Base-by-base conservation (phyloP, 2,329 filamentous ascomycete genomes). In the Colletotrichum echinochloae region DNA sequence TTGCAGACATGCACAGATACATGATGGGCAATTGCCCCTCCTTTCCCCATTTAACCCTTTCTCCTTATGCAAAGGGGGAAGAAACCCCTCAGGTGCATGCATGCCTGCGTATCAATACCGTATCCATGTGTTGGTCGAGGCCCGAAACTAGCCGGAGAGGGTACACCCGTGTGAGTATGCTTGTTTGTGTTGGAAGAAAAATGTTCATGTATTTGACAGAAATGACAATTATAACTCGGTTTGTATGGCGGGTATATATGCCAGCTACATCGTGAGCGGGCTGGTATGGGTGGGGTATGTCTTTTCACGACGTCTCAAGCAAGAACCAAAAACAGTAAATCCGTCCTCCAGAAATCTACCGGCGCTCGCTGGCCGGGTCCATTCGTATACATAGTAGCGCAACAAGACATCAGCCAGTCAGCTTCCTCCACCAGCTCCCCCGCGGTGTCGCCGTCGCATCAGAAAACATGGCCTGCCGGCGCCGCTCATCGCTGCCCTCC, bases 361-460 rank as follows among this genome's bases (percentile, higher is more conserved):
- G 65, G 66, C 56, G 63, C 67, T 64, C 60, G 56, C 54, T 56
- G 60, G 65, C 39, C 26, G 49, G 49, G 39, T 68, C 39, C 63
- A 68, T 64, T 63, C 65, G 71, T 66, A 71, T 63, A 68, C 23
- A 23, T 56, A 55, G 41, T 70, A 23, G 51, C 52, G 28, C 44
- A 26, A 12, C 35, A 20, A 46, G 33, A 39, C n/a, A 65, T 77
- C 72, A 81, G 63, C 83, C 83, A 7, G 84, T 84, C 62, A 88
- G 77, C 81, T 88, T 89, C 80, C 81, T 87, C 88, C 88, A 90
- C 87, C 88, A 89, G 73, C 86, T 88, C 72, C 84, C 87, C 67
- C 86, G 81, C 26, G 86, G 86, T 16, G 85, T 70, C 18, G 52
- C 46, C 14, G 85, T 70, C 28, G 67, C 37, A 65, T 87, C 85